These are phyloP conservation scores for Grosmannia penicillata DNA, from an alignment of 2,329 filamentous ascomycete species.

Conservation along the genomic window DNA sequence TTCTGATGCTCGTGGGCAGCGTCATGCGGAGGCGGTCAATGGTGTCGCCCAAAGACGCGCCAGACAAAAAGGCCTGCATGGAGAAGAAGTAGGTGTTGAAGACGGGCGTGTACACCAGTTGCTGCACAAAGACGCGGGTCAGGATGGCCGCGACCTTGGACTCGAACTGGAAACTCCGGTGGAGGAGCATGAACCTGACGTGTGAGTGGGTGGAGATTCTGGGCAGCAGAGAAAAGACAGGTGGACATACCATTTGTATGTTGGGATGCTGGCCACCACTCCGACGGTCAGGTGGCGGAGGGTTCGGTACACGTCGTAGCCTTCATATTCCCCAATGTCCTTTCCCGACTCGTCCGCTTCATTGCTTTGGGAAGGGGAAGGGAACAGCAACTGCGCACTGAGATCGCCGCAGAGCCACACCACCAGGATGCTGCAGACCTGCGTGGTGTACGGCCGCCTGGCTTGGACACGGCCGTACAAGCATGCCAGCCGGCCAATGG, in stretches of 20 bases:
- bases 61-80: conserved; percentile 58
- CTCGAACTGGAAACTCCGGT: conserved; percentile 66
- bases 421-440: conserved; percentile 57
- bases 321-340: conserved; percentile 21
- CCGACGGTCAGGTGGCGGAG: conserved; percentile 60
- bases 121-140: conserved; percentile 67
- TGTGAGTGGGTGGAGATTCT: neutral
- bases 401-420: conserved; percentile 70
- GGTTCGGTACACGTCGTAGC: conserved; percentile 56
- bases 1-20: conserved; percentile 60
- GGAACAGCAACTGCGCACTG: conserved; percentile 55
- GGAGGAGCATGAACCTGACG: conserved; percentile 61
- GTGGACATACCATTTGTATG: conserved; percentile 58
- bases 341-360: neutral
- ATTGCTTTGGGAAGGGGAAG: neutral
- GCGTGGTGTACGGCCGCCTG: conserved; percentile 60
- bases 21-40: conserved; percentile 58
- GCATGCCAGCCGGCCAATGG: conserved; percentile 20
- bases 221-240: neutral
- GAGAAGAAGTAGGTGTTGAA: conserved; percentile 77
- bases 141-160: conserved; percentile 55
- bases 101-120: conserved; percentile 62
- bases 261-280: conserved; percentile 55
- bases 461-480: conserved; percentile 58
- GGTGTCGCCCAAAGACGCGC: conserved; percentile 47